Conservation (phyloP, 805 yeast species). For the Suhomyces emberorum region DNA sequence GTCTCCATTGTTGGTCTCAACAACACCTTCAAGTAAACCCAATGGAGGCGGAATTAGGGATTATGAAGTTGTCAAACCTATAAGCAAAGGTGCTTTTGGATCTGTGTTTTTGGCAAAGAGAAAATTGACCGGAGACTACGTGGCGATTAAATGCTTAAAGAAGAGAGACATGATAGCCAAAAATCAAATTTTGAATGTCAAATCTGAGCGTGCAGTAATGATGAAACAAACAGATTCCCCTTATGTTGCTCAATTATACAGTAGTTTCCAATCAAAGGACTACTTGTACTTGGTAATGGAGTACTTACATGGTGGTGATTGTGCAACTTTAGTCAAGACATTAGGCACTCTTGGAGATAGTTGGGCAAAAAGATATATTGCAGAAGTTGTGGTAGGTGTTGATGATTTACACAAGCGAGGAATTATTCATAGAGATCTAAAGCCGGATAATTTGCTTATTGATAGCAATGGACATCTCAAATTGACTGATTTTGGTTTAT, state of each 20-base stretch:
- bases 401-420: conserved; percentile 85
- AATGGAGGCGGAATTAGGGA: conserved; percentile 73
- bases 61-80: conserved; percentile 87
- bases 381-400: conserved; percentile 89
- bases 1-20: conserved; percentile 75
- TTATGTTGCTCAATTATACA: conserved; percentile 84
- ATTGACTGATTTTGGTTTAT: conserved; percentile 91
- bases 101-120: conserved; percentile 85
- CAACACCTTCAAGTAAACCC: conserved; percentile 52
- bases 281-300: conserved; percentile 94
- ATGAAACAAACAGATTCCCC: conserved; percentile 95
- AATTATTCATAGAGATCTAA: conserved; percentile 90
- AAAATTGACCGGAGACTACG: conserved; percentile 86
- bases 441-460: conserved; percentile 89
- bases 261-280: conserved; percentile 84
- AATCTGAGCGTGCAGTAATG: conserved; percentile 95
- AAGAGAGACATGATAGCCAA: conserved; percentile 96
- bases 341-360: conserved; percentile 80
- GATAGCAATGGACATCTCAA: conserved; percentile 87
- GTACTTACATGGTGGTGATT: conserved; percentile 92
- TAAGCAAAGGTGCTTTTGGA: conserved; percentile 97
- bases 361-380: conserved; percentile 83
- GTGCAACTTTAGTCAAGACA: conserved; percentile 78
- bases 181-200: conserved; percentile 92
- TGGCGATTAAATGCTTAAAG: conserved; percentile 87